Evolutionary conservation across 1,284 basidiomycete species (phyloP), one percentile per base, ranked within the genome.

Genomic region (Boletus smithii): DNA sequence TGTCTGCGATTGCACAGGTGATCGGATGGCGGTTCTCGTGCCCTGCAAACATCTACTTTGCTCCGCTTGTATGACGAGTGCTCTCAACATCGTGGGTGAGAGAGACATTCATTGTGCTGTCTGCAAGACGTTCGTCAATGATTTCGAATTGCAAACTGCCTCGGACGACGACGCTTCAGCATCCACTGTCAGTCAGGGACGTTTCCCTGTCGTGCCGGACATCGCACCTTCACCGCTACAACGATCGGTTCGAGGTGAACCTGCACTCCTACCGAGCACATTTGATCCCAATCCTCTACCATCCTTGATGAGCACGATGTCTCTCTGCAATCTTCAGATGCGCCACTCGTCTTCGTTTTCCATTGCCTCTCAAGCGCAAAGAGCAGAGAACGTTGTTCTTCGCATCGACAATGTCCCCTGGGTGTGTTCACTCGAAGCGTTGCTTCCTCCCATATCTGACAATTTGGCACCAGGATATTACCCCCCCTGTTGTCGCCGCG

Each of bases 351-450:
- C 58, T 23, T 35, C 62, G 5, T 53, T 53, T 26, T 17, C 41
- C 10, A 24, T 49, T 42, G 2, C 46, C 27, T 24, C 57, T 32
- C 57, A 50, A 40, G 8, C 18, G 3, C 58, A 49, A 35, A 50
- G 49, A 54, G 58, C 53, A 35, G 78, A 80, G 29, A 69, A 73
- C 27, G 73, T 81, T 31, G 86, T 91, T 14, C 72, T 91, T 40
- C 73, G 88, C 20, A 85, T 91, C 56, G 88, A 90, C 59, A 90
- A 91, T 56, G 86, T 90, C 45, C 88, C 88, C 42, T 91, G 88
- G 88, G 86, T 88, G 62, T 35, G 81, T 54, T 41, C 49, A 32
- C 34, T 48, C 36, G 43, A n/a, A 43, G 34, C 36, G 46, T 18
- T 33, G 18, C 42, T 23, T 38, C 29, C 44, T 34, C 27, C 30